Percentiles rank a stretch among this genome's conserved stretches.
These are phyloP conservation scores for Micromonas commoda DNA, from an alignment of 139 green algal genomes.

Conservation along the genomic window DNA sequence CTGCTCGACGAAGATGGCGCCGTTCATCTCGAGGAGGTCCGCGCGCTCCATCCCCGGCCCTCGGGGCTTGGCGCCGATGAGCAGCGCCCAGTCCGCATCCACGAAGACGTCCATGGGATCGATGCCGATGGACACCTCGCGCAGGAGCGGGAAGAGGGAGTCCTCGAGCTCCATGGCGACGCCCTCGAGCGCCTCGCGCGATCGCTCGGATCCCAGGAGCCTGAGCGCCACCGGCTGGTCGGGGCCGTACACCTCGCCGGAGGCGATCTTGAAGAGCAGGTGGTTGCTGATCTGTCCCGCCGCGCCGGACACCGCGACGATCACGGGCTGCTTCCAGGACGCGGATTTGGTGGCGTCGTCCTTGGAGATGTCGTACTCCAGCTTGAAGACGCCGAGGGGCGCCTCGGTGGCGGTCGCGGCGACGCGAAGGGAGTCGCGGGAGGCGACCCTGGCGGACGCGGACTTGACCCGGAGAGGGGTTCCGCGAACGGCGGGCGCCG, in stretches of 20 bases:
- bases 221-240: conserved; percentile 80
- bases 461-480: no score
- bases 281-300: conserved; percentile 88
- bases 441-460: no score
- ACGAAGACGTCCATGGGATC: conserved; percentile 67
- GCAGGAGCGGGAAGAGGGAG: conserved; percentile 82
- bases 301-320: conserved; percentile 68
- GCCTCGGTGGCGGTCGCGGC: not conserved
- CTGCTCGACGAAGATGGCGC: conserved; percentile 71
- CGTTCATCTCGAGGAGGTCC: conserved; percentile 85
- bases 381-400: conserved; percentile 16
- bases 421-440: not conserved
- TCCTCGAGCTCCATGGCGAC: conserved; percentile 95
- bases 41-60: conserved; percentile 84
- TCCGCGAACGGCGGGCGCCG: not conserved
- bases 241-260: conserved; percentile 58
- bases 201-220: conserved; percentile 71
- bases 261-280: conserved; percentile 78
- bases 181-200: conserved; percentile 72
- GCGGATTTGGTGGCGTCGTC: not conserved
- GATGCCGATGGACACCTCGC: conserved; percentile 72
- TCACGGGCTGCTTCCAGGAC: conserved; percentile 39
- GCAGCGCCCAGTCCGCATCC: conserved; percentile 84
- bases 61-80: conserved; percentile 86
- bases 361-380: conserved; percentile 28